Base-by-base conservation (phyloP, 78 protist genomes). In the Bodo saltans region DNA sequence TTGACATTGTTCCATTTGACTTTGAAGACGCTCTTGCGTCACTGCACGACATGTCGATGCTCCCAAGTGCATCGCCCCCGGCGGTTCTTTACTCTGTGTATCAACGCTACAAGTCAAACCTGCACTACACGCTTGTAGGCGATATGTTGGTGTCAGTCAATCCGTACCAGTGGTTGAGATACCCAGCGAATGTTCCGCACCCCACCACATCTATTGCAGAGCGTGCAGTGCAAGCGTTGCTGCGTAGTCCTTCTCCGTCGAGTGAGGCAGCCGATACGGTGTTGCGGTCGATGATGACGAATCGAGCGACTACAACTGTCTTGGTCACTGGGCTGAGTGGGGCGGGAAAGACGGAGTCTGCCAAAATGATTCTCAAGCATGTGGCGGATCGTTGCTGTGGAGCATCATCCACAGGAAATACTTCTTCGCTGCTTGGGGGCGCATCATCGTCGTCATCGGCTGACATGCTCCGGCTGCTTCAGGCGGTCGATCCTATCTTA, bases 321-420 rank as follows among this genome's bases (percentile, higher is more conserved):
- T 17, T 47, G n/a, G 60, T 47, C 60, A 47, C 60, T 21, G 89
- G 89, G 34, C 85, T 72, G 60, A 35, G 70, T 3, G 89, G 89
- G 4, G 70, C 85, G 11, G 89, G 89, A 11, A 85, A 85, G 82
- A 85, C 89, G 11, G 89, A 85, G 70, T 37, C 84, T 17, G 60
- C 74, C 21, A 85, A 85, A 79, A n/a, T 85, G 47, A 41, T 37
- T 34, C 17, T 68, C 34, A 27, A 30, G 3, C 8, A 28, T 11
- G 37, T 68, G 37, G 34, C 71, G 12, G n/a, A n/a, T n/a, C n/a
- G n/a, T n/a, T n/a, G n/a, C n/a, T n/a, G n/a, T n/a, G n/a, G n/a
- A n/a, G n/a, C n/a, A n/a, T n/a, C n/a, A n/a, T n/a, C n/a, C n/a
- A n/a, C n/a, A n/a, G n/a, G n/a, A n/a, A n/a, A n/a, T n/a, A n/a